Evolutionary conservation across 2,329 filamentous ascomycete species (phyloP).

Genomic region (Bipolaris sorokiniana): DNA sequence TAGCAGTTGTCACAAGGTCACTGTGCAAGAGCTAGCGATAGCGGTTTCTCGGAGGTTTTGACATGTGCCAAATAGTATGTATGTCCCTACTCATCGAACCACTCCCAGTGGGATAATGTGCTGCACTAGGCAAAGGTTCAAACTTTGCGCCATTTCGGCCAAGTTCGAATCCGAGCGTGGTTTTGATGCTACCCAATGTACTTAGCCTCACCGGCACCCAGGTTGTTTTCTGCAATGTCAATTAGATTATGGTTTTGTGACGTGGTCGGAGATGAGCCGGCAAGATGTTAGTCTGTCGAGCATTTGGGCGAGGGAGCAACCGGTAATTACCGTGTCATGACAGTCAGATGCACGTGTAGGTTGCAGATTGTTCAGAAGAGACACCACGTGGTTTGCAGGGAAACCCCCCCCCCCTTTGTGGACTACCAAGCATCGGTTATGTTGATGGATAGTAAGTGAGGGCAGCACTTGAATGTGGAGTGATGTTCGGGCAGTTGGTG

Average conservation of each 20-base stretch:
- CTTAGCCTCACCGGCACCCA: neutral
- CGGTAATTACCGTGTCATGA: neutral
- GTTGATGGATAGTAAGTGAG: neutral
- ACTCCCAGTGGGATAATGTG: neutral
- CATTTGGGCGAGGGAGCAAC: neutral
- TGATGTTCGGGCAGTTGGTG: neutral
- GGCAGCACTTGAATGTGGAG: too few species aligned
- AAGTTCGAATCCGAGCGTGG: constrained; percentile 1
- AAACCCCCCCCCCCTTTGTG: neutral
- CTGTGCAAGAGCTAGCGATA: constrained; percentile 1
- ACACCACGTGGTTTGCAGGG: neutral
- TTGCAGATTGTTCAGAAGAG: neutral
- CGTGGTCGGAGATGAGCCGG: neutral
- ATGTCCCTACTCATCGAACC: constrained; percentile 1
- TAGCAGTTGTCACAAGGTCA: constrained; percentile 10
- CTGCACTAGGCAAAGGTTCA: constrained; percentile 13
- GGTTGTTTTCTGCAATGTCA: neutral
- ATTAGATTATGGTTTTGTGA: neutral
- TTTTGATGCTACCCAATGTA: neutral
- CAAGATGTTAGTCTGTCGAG: neutral
- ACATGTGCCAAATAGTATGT: neutral
- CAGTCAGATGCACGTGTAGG: neutral
- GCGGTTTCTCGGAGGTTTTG: constrained; percentile 7
- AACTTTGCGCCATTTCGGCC: constrained; percentile 8
- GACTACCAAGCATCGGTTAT: neutral